Evolutionary conservation across 805 yeast species (phyloP).

Genomic region (Saturnispora hagleri): DNA sequence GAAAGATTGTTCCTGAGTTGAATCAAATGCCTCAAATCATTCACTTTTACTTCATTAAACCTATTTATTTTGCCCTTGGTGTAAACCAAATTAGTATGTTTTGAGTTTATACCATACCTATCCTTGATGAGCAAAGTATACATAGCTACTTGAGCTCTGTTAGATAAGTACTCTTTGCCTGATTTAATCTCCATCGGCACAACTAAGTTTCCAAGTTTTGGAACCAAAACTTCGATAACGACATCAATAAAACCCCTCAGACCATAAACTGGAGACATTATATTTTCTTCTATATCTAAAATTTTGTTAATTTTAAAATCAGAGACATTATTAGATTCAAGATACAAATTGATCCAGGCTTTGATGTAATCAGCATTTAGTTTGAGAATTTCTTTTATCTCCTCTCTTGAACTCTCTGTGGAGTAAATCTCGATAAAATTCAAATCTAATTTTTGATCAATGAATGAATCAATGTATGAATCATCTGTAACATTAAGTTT

Average conservation of each 20-base stretch:
- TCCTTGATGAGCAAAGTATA: constrained; percentile 76
- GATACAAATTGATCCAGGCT: constrained; percentile 43
- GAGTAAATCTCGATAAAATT: constrained; percentile 37
- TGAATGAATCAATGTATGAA: constrained; percentile 29
- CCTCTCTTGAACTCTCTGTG: constrained; percentile 40
- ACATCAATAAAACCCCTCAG: constrained; percentile 85
- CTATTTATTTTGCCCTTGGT: constrained; percentile 46
- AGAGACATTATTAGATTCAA: constrained; percentile 16
- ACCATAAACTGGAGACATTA: constrained; percentile 89
- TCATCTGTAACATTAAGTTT: constrained; percentile 28
- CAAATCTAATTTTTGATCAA: constrained; percentile 24
- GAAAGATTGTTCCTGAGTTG: constrained; percentile 68
- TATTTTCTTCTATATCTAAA: constrained; percentile 80
- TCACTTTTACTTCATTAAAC: constrained; percentile 33
- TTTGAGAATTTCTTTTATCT: constrained; percentile 34
- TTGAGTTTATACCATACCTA: constrained; percentile 61
- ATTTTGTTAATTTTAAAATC: constrained; percentile 51
- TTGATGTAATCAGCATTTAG: constrained; percentile 44
- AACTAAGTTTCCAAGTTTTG: constrained; percentile 37
- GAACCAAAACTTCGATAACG: constrained; percentile 51
- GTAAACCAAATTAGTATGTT: constrained; percentile 62
- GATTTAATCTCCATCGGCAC: constrained; percentile 89
- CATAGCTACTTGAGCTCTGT: constrained; percentile 78
- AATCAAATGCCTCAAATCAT: constrained; percentile 59
- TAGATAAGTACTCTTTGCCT: constrained; percentile 57